phyloP scores from a whole-genome alignment of 2,329 filamentous ascomycete species.

The Didymellaceae sp. region DNA sequence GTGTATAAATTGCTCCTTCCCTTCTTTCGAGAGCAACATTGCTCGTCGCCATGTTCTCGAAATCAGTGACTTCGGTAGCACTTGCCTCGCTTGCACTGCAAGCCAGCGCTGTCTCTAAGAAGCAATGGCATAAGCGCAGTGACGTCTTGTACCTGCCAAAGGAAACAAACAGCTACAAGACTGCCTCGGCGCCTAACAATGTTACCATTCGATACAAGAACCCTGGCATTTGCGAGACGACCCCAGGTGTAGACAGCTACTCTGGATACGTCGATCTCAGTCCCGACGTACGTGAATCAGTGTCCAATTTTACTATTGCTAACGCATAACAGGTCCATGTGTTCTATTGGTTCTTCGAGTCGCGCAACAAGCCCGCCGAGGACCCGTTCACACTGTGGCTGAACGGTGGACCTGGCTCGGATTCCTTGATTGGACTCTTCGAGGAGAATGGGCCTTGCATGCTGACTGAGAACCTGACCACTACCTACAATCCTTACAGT shows the following conservation, averaged over 20 bases:
- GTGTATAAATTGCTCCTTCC: not conserved
- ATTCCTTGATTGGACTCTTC: constrained; percentile 62
- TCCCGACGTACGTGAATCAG: constrained; percentile 26
- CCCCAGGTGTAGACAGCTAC: constrained; percentile 58
- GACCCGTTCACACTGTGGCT: constrained; percentile 60
- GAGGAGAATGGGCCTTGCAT: constrained; percentile 42
- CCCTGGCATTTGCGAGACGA: constrained; percentile 61
- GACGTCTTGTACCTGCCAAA: constrained; percentile 43
- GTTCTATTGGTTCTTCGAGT: constrained; percentile 61
- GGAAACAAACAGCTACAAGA: constrained; percentile 53
- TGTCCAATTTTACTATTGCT: not conserved
- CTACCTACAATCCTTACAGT: constrained; percentile 61
- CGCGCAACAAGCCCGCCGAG: constrained; percentile 54
- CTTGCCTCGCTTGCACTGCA: constrained; percentile 21
- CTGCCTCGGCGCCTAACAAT: constrained; percentile 53
- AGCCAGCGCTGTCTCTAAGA: constrained; percentile 25
- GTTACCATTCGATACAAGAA: constrained; percentile 59
- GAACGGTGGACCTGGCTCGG: constrained; percentile 60
- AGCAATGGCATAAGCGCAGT: constrained; percentile 29
- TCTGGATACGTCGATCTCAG: constrained; percentile 52
- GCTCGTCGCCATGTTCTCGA: constrained; percentile 19
- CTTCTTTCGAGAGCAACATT: not conserved
- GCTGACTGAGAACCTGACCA: constrained; percentile 28
- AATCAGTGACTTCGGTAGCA: constrained; percentile 21
- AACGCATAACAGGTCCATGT: constrained; percentile 37